Percentiles rank a stretch among this genome's conserved stretches.
phyloP scores from a whole-genome alignment of 305 asterid species.

The Salvia sclarea region DNA sequence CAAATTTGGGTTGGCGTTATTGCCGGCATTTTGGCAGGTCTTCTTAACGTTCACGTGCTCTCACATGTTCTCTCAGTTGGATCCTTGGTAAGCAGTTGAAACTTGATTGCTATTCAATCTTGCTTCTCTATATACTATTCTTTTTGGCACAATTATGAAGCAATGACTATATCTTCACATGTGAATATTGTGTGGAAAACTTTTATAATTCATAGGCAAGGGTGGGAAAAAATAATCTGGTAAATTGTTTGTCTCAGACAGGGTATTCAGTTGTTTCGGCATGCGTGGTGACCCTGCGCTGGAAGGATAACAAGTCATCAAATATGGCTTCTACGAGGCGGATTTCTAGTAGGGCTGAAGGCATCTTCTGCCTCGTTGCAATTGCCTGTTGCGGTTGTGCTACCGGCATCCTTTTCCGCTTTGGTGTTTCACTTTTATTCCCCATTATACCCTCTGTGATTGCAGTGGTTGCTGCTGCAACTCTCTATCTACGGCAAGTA shows the following conservation, averaged over 20 bases:
- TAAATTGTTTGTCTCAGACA: constrained; percentile 59
- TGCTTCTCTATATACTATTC: not conserved
- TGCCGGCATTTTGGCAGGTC: constrained; percentile 58
- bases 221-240: constrained; percentile 22
- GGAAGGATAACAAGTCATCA: constrained; percentile 60
- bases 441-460: constrained; percentile 52
- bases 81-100: constrained; percentile 54
- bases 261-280: constrained; percentile 96
- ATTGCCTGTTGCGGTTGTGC: constrained; percentile 81
- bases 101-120: constrained; percentile 3
- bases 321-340: constrained; percentile 40
- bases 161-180: constrained; percentile 17
- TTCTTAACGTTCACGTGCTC: constrained; percentile 61
- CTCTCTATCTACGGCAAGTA: constrained; percentile 74
- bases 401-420: constrained; percentile 69
- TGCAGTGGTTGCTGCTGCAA: constrained; percentile 58
- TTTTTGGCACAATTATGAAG: constrained; percentile 16
- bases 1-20: constrained; percentile 91
- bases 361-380: constrained; percentile 61
- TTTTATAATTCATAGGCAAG: not conserved
- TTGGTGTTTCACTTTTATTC: constrained; percentile 56
- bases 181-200: not conserved
- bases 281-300: constrained; percentile 82
- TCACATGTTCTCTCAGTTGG: constrained; percentile 73
- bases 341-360: constrained; percentile 62